Evolutionary conservation across 1,284 basidiomycete genomes (phyloP).

Genomic region (Ceratobasidium sp.): DNA sequence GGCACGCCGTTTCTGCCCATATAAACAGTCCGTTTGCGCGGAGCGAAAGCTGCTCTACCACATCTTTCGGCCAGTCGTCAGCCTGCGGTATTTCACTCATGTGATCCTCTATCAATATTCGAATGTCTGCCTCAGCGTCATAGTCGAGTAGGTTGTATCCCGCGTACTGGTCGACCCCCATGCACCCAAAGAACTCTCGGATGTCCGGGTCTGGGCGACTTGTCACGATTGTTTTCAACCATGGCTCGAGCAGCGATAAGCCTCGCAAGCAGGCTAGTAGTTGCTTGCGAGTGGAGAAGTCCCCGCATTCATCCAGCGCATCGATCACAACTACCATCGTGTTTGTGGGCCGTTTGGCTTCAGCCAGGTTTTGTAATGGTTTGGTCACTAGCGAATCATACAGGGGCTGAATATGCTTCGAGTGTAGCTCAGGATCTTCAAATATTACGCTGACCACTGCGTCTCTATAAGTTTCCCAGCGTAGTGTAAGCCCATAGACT

Average conservation of each 20-base stretch:
- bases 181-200: not conserved
- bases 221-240: constrained; percentile 31
- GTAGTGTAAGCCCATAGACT: not conserved
- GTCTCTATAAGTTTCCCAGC: not conserved
- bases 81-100: not conserved
- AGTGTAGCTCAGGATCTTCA: not conserved
- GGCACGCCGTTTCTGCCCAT: constrained; percentile 17
- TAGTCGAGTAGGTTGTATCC: not conserved
- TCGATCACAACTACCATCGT: constrained; percentile 12
- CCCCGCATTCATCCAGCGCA: constrained; percentile 3
- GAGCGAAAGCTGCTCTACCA: not conserved
- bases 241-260: not conserved
- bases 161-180: not conserved
- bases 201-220: constrained; percentile 32
- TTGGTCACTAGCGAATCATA: not conserved
- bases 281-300: not conserved
- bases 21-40: not conserved
- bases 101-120: not conserved
- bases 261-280: not conserved
- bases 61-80: not conserved
- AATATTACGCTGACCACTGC: not conserved
- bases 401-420: not conserved
- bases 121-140: not conserved
- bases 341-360: not conserved
- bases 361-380: not conserved